Base-by-base conservation (phyloP, 305 asterid species). In the Fraxinus paxiana region DNA sequence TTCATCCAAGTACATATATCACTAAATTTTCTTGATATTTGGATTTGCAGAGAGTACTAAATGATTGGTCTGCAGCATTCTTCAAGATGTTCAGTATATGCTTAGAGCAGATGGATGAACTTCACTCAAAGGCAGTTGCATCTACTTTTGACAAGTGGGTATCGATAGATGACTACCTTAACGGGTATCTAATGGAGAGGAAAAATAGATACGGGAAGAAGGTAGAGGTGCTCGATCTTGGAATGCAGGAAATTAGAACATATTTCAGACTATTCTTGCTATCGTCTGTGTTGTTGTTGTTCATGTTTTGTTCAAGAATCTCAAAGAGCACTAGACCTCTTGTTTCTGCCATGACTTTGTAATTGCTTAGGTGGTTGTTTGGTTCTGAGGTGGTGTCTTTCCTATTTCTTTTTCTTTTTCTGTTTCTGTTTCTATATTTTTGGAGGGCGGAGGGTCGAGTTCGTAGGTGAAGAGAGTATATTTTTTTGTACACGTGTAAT, bases 271-370 rank as follows among this genome's bases (percentile, higher is more conserved):
- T 95, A 89, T 92, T 95, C 89, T 82, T 95, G 90, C 82, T 95
- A 78, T 95, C 99, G 5, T 92, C 99, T 9, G 97, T 94, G 86
- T 92, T 96, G 30, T 84, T 94, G 89, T 69, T 96, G 90, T 96
- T 94, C 90, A 92, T 96, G 99, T 96, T 96, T 78, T 96, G 99
- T 89, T 92, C 97, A 17, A 96, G 99, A 87, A 94, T 94, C 87
- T 82, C 97, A 77, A 96, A 94, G 93, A 89, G 88, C 84, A 84
- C 92, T 35, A 86, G 99, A 70, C 98, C 96, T 75, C 78, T 91
- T 85, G 95, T 92, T 83, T 85, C 99, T 41, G 89, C 97, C 65
- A 88, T 92, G 82, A 79, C 97, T 75, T 88, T 87, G 74, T 90
- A 86, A 91, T 80, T 48, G 30, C 15, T 43, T 43, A 43, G 54